A percentile compares a stretch with the other conserved stretches of the same genome.
phyloP scores from a whole-genome alignment of 495 filamentous ascomycete genomes.

The Parachaetomium inaequale region DNA sequence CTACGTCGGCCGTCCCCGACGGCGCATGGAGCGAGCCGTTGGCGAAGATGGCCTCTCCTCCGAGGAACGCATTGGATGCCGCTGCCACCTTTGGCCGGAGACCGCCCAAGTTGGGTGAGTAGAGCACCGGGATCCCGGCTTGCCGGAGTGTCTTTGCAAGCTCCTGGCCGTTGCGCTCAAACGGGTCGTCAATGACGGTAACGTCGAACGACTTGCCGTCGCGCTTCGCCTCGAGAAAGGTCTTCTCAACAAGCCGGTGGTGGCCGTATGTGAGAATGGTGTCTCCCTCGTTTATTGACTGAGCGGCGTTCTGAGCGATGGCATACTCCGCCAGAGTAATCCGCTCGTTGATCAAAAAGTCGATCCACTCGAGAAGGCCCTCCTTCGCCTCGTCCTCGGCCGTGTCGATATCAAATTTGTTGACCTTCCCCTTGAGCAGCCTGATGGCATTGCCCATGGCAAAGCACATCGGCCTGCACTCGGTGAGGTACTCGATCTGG shows the following conservation, averaged over 20 bases:
- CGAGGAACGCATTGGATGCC: constrained; percentile 77
- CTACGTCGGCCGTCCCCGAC: constrained; percentile 81
- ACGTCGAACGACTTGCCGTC: constrained; percentile 67
- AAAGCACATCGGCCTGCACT: constrained; percentile 87
- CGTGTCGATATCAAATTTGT: constrained; percentile 75
- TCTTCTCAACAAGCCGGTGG: constrained; percentile 76
- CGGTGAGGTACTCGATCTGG: constrained; percentile 90
- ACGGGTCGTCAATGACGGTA: constrained; percentile 80
- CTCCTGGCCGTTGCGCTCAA: constrained; percentile 66
- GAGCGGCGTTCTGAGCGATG: constrained; percentile 69
- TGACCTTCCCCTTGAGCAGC: constrained; percentile 84
- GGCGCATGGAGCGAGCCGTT: constrained; percentile 86
- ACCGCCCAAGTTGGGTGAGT: constrained; percentile 69
- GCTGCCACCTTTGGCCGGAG: constrained; percentile 67
- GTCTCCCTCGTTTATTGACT: constrained; percentile 69
- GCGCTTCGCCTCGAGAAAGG: constrained; percentile 65
- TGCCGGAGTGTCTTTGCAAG: constrained; percentile 64
- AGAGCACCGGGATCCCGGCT: constrained; percentile 70
- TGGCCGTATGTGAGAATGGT: constrained; percentile 88
- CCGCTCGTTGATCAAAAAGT: constrained; percentile 84
- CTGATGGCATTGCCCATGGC: constrained; percentile 95
- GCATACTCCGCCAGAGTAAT: constrained; percentile 82
- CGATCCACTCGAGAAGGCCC: constrained; percentile 72
- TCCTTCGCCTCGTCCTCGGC: constrained; percentile 76
- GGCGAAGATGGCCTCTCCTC: constrained; percentile 85